These are phyloP conservation scores for Lipomyces yamanashiensis DNA, from an alignment of 805 yeast species.

Conservation along the genomic window DNA sequence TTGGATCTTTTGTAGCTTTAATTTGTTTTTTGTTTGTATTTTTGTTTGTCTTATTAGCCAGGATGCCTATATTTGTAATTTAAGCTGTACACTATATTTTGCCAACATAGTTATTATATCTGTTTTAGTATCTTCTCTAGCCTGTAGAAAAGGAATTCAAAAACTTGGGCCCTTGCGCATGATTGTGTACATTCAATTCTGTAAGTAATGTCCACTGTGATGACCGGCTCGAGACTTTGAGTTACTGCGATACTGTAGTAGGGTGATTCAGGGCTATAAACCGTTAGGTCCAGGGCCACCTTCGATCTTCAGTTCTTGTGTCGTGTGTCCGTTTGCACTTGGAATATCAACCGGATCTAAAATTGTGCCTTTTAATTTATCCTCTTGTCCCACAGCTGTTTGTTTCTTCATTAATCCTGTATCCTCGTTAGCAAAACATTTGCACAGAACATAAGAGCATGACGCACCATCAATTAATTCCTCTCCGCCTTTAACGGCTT, in stretches of 20 bases:
- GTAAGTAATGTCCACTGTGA: no score
- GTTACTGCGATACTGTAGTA: no score
- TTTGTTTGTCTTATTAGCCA: not conserved
- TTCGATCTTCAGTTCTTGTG: slow-evolving; percentile 13
- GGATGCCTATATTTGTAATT: slow-evolving; percentile 1
- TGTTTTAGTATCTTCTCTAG: not conserved
- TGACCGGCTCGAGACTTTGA: no score
- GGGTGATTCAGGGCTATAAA: no score
- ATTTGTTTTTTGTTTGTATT: not conserved
- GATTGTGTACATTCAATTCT: no score
- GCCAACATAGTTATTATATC: not conserved
- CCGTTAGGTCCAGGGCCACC: slow-evolving; percentile 30
- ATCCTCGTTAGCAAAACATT: not conserved
- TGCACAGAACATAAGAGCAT: not conserved
- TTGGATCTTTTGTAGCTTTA: not conserved
- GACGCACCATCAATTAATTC: slow-evolving; percentile 25
- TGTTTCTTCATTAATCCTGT: slow-evolving; percentile 32
- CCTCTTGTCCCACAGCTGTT: slow-evolving; percentile 33
- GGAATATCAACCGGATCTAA: slow-evolving; percentile 15
- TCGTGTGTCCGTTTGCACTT: slow-evolving; percentile 11
- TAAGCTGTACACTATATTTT: not conserved
- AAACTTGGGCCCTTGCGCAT: no score
- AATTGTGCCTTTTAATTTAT: slow-evolving; percentile 35
- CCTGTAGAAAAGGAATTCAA: no score
- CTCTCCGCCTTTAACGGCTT: slow-evolving; percentile 24